Conservation (phyloP, 2,329 filamentous ascomycete species). For the Claviceps maximensis region DNA sequence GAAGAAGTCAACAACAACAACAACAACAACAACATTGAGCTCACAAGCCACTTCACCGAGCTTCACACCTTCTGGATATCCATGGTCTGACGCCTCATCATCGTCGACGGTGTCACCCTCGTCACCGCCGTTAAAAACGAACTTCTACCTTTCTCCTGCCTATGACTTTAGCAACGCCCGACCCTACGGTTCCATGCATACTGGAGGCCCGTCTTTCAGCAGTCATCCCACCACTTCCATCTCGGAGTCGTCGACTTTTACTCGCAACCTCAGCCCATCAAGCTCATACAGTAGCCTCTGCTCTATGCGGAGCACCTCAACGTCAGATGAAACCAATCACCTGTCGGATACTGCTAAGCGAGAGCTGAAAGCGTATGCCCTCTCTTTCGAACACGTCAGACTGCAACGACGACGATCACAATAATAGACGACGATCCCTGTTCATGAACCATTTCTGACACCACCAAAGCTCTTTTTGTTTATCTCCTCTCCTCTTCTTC, state of each 20-base stretch:
- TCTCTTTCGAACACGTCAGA: conserved; percentile 74
- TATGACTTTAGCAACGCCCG: conserved; percentile 60
- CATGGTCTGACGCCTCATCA: conserved; percentile 24
- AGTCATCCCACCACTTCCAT: conserved; percentile 16
- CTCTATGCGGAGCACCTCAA: conserved; percentile 55
- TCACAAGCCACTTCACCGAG: conserved; percentile 46
- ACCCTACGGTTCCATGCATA: conserved; percentile 39
- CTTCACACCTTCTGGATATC: conserved; percentile 36
- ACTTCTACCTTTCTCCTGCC: conserved; percentile 59
- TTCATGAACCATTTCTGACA: conserved; percentile 1
- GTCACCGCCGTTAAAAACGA: conserved; percentile 16
- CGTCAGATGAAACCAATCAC: conserved; percentile 36
- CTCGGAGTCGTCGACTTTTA: conserved; percentile 7
- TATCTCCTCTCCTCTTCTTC: background rate
- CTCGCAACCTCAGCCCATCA: conserved; percentile 48
- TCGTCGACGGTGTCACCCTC: background rate
- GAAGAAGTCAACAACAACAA: conserved; percentile 44
- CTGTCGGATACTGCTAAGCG: conserved; percentile 65
- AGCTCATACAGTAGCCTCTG: conserved; percentile 76
- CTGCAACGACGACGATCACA: conserved; percentile 43
- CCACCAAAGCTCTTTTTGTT: background rate
- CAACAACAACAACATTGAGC: conserved; percentile 37
- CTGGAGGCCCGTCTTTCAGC: conserved; percentile 18
- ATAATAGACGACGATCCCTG: conserved; percentile 20
- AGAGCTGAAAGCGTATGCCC: conserved; percentile 75